Evolutionary conservation across 306 rosid species (phyloP), one percentile per base, ranked within the genome.

Genomic region (Myrica gale): DNA sequence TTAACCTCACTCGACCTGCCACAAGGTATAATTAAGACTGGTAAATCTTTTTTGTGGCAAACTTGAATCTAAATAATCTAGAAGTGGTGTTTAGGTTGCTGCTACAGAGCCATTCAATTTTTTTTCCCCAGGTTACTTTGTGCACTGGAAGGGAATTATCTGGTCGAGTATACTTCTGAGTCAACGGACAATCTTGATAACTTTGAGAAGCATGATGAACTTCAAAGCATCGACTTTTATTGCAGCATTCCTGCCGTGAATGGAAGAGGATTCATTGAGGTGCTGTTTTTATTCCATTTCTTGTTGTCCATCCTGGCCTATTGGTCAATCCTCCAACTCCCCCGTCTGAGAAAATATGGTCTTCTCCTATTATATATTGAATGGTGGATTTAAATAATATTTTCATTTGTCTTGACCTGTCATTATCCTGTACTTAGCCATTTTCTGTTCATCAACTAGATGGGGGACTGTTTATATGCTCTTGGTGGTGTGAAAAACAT

Each of bases 201-300:
- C 77, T 72, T 70, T 55, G 77, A 80, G 71, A 90, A 83, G 76
- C 75, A 80, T 67, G 87, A 90, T 74, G 91, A 84, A 71, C 84
- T 85, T 46, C 95, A 83, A 74, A 82, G 95, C 75, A 47, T 89
- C 81, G 88, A 74, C 75, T 84, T 93, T 86, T 84, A 90, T 63
- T 93, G 97, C 77, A 78, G 93, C 71, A 87, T 93, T 72, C 95
- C 93, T 74, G 76, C 73, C 61, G 68, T 76, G 69, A 81, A 81
- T 76, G 98, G 98, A 84, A 88, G 98, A 78, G 98, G 98, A 72
- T 93, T 93, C 85, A 84, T 93, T 72, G 96, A 93, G 96, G 97
- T 93, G 73, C 63, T 52, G 77, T 73, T 21, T 20, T 20, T 47
- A 62, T 74, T 70, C 70, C 79, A 68, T 71, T 82, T 47, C 45